A percentile compares a stretch with the other conserved stretches of the same genome.
These are phyloP conservation scores for Aschersonia sp. DNA, from an alignment of 2,329 filamentous ascomycete species.

Conservation along the genomic window DNA sequence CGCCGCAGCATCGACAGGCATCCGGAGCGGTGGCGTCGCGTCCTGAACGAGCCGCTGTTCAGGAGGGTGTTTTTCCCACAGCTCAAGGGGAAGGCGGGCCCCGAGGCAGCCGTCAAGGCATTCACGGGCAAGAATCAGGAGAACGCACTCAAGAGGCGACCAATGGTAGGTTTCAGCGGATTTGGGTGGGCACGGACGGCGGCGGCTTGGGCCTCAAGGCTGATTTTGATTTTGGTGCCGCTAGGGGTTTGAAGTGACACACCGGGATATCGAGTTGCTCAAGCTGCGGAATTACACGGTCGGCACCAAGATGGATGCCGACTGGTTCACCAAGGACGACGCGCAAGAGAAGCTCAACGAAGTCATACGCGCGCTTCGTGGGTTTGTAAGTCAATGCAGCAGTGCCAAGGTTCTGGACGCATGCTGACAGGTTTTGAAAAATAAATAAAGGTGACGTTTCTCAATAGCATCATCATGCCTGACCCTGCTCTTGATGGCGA, in stretches of 20 bases:
- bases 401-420: too few relatives aligned
- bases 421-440: neutral
- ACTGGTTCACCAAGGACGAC: slow-evolving; percentile 44
- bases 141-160: slow-evolving; percentile 70
- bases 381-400: slow-evolving; percentile 43
- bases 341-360: slow-evolving; percentile 51
- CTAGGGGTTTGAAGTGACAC: slow-evolving; percentile 62
- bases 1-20: slow-evolving; percentile 62
- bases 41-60: slow-evolving; percentile 47
- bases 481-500: slow-evolving; percentile 36
- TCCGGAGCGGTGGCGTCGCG: slow-evolving; percentile 52
- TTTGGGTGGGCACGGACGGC: too few relatives aligned
- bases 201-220: too few relatives aligned
- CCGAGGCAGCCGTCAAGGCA: slow-evolving; percentile 46
- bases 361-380: slow-evolving; percentile 53
- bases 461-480: slow-evolving; percentile 62
- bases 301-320: slow-evolving; percentile 49
- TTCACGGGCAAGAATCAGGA: slow-evolving; percentile 58
- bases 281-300: slow-evolving; percentile 71
- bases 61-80: slow-evolving; percentile 48
- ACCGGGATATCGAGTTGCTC: slow-evolving; percentile 67
- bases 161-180: slow-evolving; percentile 46
- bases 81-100: slow-evolving; percentile 15
- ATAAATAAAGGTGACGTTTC: slow-evolving; percentile 45
- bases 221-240: neutral